phyloP scores from a whole-genome alignment of 2,329 filamentous ascomycete species.

The Aspergillus pseudonomiae region DNA sequence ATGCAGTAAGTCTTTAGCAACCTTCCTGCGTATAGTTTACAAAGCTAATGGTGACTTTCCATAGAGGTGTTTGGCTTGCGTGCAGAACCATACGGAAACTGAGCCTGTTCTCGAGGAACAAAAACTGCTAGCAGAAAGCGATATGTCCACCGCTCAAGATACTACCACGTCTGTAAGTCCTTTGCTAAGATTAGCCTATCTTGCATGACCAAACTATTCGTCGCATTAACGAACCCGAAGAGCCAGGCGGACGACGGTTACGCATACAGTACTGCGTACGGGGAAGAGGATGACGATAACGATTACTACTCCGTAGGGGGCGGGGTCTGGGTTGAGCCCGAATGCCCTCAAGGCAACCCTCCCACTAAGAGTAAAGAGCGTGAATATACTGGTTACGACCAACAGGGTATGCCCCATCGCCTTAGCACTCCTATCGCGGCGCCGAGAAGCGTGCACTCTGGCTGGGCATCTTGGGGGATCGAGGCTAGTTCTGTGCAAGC shows the following conservation, averaged over 20 bases:
- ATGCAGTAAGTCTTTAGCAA: slow-evolving; percentile 43
- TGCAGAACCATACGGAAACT: slow-evolving; percentile 37
- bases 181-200: not conserved
- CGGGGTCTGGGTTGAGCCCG: slow-evolving; percentile 23
- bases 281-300: slow-evolving; percentile 21
- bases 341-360: not conserved
- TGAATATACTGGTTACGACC: slow-evolving; percentile 25
- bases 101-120: slow-evolving; percentile 37
- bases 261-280: slow-evolving; percentile 5
- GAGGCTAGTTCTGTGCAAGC: not conserved
- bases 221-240: slow-evolving; percentile 13
- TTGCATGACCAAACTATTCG: not conserved
- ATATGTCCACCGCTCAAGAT: slow-evolving; percentile 10
- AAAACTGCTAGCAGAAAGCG: slow-evolving; percentile 27
- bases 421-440: not conserved
- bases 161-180: slow-evolving; percentile 15
- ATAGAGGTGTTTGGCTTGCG: slow-evolving; percentile 48
- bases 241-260: slow-evolving; percentile 18
- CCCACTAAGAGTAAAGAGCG: slow-evolving; percentile 8
- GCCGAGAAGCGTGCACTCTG: not conserved
- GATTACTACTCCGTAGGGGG: slow-evolving; percentile 17
- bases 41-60: not conserved
- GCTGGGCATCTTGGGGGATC: not conserved
- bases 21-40: slow-evolving; percentile 1
- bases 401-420: slow-evolving; percentile 19